Evolutionary conservation across 306 rosid genomes (phyloP).

Genomic region (Rosa persica): DNA sequence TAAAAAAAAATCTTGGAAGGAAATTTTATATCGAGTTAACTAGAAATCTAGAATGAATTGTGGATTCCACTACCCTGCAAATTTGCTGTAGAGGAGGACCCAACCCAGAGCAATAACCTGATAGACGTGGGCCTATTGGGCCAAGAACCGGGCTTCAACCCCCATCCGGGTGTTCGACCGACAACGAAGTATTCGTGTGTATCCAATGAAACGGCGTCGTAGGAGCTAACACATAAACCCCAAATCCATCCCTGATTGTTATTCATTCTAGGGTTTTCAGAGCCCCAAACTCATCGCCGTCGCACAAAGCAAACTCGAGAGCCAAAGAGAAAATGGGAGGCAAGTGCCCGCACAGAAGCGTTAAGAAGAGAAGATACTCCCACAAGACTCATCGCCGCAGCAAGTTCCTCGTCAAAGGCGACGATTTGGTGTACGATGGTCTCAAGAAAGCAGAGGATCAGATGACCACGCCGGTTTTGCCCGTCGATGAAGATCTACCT

Average conservation of each 20-base stretch:
- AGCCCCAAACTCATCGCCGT: conserved; percentile 19
- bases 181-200: no score
- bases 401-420: conserved; percentile 72
- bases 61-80: no score
- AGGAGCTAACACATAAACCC: not conserved
- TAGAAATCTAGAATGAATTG: no score
- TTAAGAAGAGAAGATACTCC: conserved; percentile 80
- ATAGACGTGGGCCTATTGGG: no score
- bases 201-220: not conserved
- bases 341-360: conserved; percentile 87
- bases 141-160: no score
- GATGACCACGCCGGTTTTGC: conserved; percentile 38
- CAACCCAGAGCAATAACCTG: no score
- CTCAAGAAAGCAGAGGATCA: conserved; percentile 52
- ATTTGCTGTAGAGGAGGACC: no score
- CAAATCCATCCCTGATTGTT: no score
- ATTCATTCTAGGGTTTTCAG: not conserved
- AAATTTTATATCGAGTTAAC: no score
- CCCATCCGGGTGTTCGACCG: no score
- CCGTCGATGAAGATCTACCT: conserved; percentile 84
- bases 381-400: conserved; percentile 72
- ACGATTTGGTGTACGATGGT: conserved; percentile 75
- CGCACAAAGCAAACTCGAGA: conserved; percentile 15
- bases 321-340: conserved; percentile 67
- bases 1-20: no score